Percentiles rank a stretch among this genome's conserved stretches.
phyloP scores from a whole-genome alignment of 192 early-diverging fungal genomes.

The Geranomyces variabilis region DNA sequence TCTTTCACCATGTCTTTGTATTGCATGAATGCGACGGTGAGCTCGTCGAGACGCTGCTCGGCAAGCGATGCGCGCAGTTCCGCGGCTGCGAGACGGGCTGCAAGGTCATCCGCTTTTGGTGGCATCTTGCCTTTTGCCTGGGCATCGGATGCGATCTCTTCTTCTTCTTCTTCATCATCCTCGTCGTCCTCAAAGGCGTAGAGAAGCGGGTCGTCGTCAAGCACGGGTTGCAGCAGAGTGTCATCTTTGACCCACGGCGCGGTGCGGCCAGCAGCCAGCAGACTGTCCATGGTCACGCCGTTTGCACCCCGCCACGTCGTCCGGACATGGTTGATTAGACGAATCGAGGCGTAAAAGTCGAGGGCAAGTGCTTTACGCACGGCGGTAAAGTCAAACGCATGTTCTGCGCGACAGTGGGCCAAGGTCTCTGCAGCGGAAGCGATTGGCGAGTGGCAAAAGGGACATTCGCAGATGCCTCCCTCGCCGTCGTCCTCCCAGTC shows the following conservation, averaged over 20 bases:
- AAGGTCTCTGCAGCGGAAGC: slow-evolving; percentile 25
- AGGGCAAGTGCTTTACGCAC: slow-evolving; percentile 46
- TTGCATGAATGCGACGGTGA: slow-evolving; percentile 40
- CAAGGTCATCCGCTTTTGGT: background rate
- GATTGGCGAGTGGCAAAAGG: slow-evolving; percentile 29
- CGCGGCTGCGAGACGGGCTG: slow-evolving; percentile 15
- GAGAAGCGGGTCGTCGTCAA: slow-evolving; percentile 58
- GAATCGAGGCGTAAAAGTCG: slow-evolving; percentile 85
- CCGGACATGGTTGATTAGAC: slow-evolving; percentile 83
- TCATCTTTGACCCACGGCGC: slow-evolving; percentile 46
- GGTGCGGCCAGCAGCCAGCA: slow-evolving; percentile 2
- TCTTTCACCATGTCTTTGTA: slow-evolving; percentile 52
- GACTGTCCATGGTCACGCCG: slow-evolving; percentile 11
- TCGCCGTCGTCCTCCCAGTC: slow-evolving; percentile 49
- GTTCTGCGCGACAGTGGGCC: slow-evolving; percentile 28
- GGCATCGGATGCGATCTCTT: background rate
- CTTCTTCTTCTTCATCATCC: slow-evolving; percentile 36
- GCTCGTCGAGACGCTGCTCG: slow-evolving; percentile 39
- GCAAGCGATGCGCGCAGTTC: slow-evolving; percentile 36
- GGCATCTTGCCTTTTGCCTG: too few relatives aligned
- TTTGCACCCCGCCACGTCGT: slow-evolving; percentile 12
- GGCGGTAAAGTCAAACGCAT: slow-evolving; percentile 42
- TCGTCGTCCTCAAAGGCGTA: slow-evolving; percentile 58
- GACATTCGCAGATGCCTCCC: slow-evolving; percentile 28
- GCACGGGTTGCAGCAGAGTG: slow-evolving; percentile 45